Percentiles rank a stretch among this genome's conserved stretches.
Evolutionary conservation across 129 eudicot species (phyloP).

Genomic region (Flaveria robusta): DNA sequence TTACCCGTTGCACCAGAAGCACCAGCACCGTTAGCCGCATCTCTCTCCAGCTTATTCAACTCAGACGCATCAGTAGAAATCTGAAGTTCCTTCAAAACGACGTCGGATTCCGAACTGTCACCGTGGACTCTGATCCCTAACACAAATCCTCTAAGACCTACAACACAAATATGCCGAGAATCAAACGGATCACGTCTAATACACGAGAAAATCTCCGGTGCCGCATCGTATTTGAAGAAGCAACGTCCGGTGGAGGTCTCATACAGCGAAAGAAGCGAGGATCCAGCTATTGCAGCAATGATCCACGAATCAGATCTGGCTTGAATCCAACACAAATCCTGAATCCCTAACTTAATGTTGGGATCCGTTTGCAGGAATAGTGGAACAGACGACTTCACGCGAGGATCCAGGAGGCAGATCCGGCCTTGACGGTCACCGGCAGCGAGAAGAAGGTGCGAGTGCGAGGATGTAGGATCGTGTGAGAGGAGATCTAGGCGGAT

Average conservation of each 20-base stretch:
- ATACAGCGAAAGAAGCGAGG: constrained; percentile 65
- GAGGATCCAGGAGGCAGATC: constrained; percentile 65
- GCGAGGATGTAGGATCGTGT: constrained; percentile 48
- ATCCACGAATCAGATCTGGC: constrained; percentile 64
- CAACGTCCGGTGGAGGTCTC: constrained; percentile 63
- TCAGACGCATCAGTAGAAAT: constrained; percentile 32
- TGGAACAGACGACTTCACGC: constrained; percentile 42
- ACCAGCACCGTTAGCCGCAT: constrained; percentile 24
- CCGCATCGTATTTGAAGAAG: constrained; percentile 84
- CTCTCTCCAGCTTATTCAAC: constrained; percentile 40
- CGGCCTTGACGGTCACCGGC: constrained; percentile 98
- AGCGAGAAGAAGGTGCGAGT: constrained; percentile 68
- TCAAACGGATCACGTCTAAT: constrained; percentile 83
- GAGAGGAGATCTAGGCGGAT: constrained; percentile 42
- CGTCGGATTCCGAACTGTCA: constrained; percentile 54
- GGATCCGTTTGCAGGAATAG: constrained; percentile 55
- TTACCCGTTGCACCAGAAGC: constrained; percentile 25
- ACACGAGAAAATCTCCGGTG: constrained; percentile 67
- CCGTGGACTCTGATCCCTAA: constrained; percentile 34
- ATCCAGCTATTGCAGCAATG: constrained; percentile 69
- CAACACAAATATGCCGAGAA: constrained; percentile 37
- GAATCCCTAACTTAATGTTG: constrained; percentile 57
- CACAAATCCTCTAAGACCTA: constrained; percentile 36
- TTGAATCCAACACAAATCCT: constrained; percentile 87
- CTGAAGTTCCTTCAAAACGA: constrained; percentile 37